A percentile compares a stretch with the other conserved stretches of the same genome.
Evolutionary conservation across 257 asterid species (phyloP).

Genomic region (Buddleja alternifolia): DNA sequence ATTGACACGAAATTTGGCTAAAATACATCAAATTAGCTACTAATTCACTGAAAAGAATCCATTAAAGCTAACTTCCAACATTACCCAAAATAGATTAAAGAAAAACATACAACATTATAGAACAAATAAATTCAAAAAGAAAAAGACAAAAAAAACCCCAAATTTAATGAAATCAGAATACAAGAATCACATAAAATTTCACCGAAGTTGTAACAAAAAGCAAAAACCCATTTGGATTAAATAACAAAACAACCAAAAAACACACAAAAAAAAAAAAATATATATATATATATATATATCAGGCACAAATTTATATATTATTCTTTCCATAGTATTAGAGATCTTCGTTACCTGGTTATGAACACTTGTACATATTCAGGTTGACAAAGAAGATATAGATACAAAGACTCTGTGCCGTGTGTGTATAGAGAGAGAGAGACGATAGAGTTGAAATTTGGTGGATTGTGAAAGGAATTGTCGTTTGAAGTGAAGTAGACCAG

Average conservation of each 20-base stretch:
- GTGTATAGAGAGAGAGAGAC: conserved; percentile 23
- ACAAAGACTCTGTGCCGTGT: conserved; percentile 20
- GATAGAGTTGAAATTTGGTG: conserved; percentile 32
- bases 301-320: background rate
- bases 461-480: conserved; percentile 43
- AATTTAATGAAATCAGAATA: conserved; percentile 7
- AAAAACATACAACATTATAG: conserved; percentile 9
- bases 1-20: background rate
- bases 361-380: conserved; percentile 31
- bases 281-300: no score
- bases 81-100: background rate
- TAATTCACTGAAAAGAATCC: conserved; percentile 20
- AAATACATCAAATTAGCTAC: conserved; percentile 18
- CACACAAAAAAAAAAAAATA: background rate
- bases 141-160: background rate
- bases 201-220: background rate
- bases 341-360: conserved; percentile 40
- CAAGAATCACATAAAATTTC: conserved; percentile 8
- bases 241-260: background rate
- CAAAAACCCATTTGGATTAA: conserved; percentile 26
- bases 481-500: background rate
- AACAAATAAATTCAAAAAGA: background rate
- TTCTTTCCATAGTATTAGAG: conserved; percentile 6
- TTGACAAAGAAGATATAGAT: conserved; percentile 27
- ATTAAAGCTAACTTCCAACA: conserved; percentile 6